Evolutionary conservation across 2,329 filamentous ascomycete species (phyloP), one percentile per base, ranked within the genome.

Genomic region (Calonectria pseudoreteaudii): DNA sequence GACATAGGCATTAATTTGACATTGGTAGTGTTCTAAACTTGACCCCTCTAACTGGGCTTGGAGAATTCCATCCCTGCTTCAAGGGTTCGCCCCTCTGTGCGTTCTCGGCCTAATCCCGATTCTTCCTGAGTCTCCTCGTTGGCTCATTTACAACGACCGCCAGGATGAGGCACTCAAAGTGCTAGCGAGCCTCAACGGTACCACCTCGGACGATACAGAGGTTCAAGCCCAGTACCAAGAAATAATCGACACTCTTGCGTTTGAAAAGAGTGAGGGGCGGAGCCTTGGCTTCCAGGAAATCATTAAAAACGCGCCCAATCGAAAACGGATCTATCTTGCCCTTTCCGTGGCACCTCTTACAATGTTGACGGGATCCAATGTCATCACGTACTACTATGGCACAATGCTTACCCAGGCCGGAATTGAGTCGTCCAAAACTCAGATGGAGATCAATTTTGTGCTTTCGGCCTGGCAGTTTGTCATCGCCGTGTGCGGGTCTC

Each of bases 261-360:
- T 47, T 47, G 44, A 47, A 23, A 47, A 47, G n/a, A 47, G 44
- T 4, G 44, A 47, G 44, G 44, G 44, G 3, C 8, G 11, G n/a
- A 47, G 44, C 13, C 44, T 47, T 23, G 44, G 44, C 9, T 47
- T 47, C 44, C 8, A 23, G n/a, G 44, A 47, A 47, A 47, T 47
- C 44, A 13, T 47, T 11, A 7, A 18, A 47, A 23, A 47, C 44
- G 44, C 44, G 2, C 44, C 20, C 3, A 47, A 47, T 23, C 44
- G 44, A 47, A 47, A 47, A n/a, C 44, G 44, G 23, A 47, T 47
- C n/a, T 47, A 47, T 23, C 44, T 47, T 13, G n/a, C 44, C 0
- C 44, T 47, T 23, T 47, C 44, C 2, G 44, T 47, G 5, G 44
- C 44, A 3, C 85, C 86, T 23, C 87, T 88, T 78, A 74, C 83